phyloP scores from a whole-genome alignment of 768 basidiomycete genomes.

The Gautieria morchelliformis region DNA sequence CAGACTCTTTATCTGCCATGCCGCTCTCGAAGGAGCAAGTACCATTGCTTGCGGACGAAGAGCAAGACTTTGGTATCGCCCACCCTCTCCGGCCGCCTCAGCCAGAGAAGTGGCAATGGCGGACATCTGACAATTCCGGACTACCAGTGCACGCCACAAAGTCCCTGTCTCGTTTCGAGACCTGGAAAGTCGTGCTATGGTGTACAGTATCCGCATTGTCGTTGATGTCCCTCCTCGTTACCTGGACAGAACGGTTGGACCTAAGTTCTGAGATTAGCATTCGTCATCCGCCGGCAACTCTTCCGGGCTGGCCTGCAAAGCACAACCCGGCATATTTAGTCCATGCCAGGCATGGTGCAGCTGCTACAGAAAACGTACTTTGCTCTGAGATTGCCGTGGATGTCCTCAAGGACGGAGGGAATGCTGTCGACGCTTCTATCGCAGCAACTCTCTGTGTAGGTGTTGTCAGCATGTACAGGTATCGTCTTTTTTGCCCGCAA shows the following conservation, averaged over 20 bases:
- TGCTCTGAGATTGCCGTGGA: constrained; percentile 83
- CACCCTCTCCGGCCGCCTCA: neutral
- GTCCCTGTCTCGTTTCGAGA: neutral
- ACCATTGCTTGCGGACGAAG: neutral
- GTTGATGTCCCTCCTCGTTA: neutral
- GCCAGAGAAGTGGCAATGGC: neutral
- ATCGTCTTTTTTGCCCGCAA: constrained; percentile 16
- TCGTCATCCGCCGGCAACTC: neutral
- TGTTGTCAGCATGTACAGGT: constrained; percentile 89
- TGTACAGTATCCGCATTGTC: neutral
- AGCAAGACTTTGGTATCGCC: neutral
- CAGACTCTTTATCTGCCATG: too few relatives aligned
- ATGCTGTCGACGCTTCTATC: constrained; percentile 84
- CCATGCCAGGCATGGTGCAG: constrained; percentile 67
- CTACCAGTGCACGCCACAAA: neutral
- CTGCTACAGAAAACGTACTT: constrained; percentile 77
- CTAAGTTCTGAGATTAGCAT: neutral
- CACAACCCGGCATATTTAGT: constrained; percentile 51
- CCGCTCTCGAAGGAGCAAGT: neutral
- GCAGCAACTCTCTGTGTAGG: constrained; percentile 70
- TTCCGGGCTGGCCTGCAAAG: constrained; percentile 7
- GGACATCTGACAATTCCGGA: neutral
- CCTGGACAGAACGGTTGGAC: neutral
- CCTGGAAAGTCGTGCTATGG: neutral
- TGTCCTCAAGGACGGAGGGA: constrained; percentile 72